phyloP scores from a whole-genome alignment of 2,329 filamentous ascomycete species.

The Coniochaeta prunicola region DNA sequence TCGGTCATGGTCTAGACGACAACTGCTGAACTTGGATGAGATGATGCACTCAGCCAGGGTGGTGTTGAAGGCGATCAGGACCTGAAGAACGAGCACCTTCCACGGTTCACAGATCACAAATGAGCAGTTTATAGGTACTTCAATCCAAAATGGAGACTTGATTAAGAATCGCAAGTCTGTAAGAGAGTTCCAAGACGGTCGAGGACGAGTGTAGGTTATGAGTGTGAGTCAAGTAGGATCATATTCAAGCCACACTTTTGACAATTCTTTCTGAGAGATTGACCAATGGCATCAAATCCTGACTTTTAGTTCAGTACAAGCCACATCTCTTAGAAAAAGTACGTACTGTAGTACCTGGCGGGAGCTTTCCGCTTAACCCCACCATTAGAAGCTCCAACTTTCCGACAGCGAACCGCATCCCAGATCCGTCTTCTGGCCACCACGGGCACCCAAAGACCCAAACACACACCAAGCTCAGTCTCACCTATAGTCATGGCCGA shows the following conservation, averaged over 20 bases:
- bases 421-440: not conserved
- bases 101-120: not conserved
- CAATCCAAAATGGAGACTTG: too few species aligned
- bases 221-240: not conserved
- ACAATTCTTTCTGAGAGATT: constrained; percentile 6
- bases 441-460: constrained; percentile 5
- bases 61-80: not conserved
- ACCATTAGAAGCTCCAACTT: not conserved
- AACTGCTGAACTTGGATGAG: not conserved
- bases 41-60: not conserved
- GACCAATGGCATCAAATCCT: constrained; percentile 2
- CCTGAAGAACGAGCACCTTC: not conserved
- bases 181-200: not conserved
- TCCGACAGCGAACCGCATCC: not conserved
- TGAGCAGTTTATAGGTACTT: not conserved
- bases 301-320: not conserved
- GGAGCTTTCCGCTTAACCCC: not conserved
- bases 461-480: not conserved
- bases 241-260: not conserved
- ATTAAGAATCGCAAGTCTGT: too few species aligned
- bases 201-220: constrained; percentile 1
- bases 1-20: not conserved
- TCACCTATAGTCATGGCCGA: constrained; percentile 44
- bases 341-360: too few species aligned
- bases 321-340: not conserved